Conservation (phyloP, 768 basidiomycete species). For the Rhodotorula toruloides region DNA sequence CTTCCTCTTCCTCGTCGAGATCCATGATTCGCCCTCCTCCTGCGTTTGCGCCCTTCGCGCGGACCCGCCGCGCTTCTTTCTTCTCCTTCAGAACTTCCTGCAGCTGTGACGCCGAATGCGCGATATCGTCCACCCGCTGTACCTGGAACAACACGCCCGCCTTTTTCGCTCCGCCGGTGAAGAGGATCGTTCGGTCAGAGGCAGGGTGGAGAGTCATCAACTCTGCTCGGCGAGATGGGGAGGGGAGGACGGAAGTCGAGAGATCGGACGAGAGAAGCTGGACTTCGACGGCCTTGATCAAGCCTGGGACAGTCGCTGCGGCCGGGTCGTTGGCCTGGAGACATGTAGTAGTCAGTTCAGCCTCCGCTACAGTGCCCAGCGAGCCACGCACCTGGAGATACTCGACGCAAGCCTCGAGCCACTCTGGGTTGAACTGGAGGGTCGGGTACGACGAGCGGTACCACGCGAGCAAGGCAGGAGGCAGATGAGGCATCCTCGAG, state of each 20-base stretch:
- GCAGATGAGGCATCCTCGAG: not conserved
- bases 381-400: slow-evolving; percentile 21
- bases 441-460: slow-evolving; percentile 19
- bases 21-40: slow-evolving; percentile 9
- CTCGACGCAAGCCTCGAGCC: slow-evolving; percentile 27
- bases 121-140: slow-evolving; percentile 5
- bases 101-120: not conserved
- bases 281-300: slow-evolving; percentile 31
- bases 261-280: slow-evolving; percentile 36
- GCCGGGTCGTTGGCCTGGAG: not conserved
- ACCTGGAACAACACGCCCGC: slow-evolving; percentile 11
- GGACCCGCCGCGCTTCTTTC: slow-evolving; percentile 1
- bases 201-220: not conserved
- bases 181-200: not conserved
- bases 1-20: slow-evolving; percentile 4
- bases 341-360: not conserved
- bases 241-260: slow-evolving; percentile 21
- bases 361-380: not conserved
- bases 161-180: not conserved
- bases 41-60: not conserved
- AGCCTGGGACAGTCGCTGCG: not conserved
- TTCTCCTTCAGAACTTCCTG: slow-evolving; percentile 17
- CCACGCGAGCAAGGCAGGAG: slow-evolving; percentile 10
- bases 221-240: not conserved
- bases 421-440: slow-evolving; percentile 23